Evolutionary conservation across 306 rosid genomes (phyloP).

Genomic region (Ochetophila trinervis): DNA sequence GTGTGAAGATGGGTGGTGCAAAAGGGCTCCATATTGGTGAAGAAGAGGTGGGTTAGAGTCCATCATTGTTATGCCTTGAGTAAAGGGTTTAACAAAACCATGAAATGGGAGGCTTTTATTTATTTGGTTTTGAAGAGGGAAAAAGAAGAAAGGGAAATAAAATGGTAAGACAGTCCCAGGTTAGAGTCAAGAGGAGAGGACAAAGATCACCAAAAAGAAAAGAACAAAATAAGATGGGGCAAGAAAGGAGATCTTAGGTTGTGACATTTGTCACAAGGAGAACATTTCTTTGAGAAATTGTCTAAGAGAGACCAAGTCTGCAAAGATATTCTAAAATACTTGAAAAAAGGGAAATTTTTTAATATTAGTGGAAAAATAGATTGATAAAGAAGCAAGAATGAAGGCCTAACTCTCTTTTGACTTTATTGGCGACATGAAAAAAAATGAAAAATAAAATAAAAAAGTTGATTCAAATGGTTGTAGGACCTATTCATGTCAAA

Average conservation of each 20-base stretch:
- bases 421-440: slow-evolving; percentile 33
- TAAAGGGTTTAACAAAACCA: slow-evolving; percentile 17
- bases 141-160: neutral
- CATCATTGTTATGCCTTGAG: slow-evolving; percentile 31
- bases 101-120: slow-evolving; percentile 25
- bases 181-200: slow-evolving; percentile 34
- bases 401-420: slow-evolving; percentile 57
- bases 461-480: slow-evolving; percentile 15
- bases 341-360: slow-evolving; percentile 10
- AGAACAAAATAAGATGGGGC: slow-evolving; percentile 13
- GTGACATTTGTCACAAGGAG: slow-evolving; percentile 64
- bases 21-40: slow-evolving; percentile 50
- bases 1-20: slow-evolving; percentile 28
- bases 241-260: slow-evolving; percentile 24
- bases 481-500: slow-evolving; percentile 17
- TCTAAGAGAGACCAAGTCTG: slow-evolving; percentile 31
- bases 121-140: slow-evolving; percentile 35
- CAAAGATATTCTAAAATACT: slow-evolving; percentile 14
- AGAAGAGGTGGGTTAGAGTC: slow-evolving; percentile 72
- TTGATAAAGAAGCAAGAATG: slow-evolving; percentile 39
- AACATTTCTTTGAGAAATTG: slow-evolving; percentile 26
- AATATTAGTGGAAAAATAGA: neutral
- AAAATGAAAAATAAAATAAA: neutral
- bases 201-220: slow-evolving; percentile 38
- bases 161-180: slow-evolving; percentile 21